Percentiles rank a stretch among this genome's conserved stretches.
These are phyloP conservation scores for Gossypium sturtianum DNA, from an alignment of 345 rosid genomes.

Conservation along the genomic window DNA sequence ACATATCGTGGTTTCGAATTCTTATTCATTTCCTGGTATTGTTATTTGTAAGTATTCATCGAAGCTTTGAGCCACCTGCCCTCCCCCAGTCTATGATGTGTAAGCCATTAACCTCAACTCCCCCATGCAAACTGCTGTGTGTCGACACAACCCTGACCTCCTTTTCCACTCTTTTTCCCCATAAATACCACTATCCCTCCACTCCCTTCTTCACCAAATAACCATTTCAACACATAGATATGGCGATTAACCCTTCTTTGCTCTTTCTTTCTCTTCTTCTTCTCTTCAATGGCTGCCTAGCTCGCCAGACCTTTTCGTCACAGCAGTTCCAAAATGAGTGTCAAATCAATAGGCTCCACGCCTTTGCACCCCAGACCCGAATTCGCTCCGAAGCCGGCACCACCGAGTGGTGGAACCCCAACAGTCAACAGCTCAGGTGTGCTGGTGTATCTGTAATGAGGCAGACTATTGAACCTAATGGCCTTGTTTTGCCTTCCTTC, in stretches of 20 bases:
- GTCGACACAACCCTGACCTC: slow-evolving; percentile 18
- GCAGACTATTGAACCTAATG: slow-evolving; percentile 34
- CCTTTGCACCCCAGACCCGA: slow-evolving; percentile 30
- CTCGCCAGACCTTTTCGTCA: neutral
- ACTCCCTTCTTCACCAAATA: neutral
- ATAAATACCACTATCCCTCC: slow-evolving; percentile 17
- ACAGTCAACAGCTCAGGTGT: slow-evolving; percentile 41
- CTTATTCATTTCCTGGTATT: neutral
- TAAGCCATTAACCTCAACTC: neutral
- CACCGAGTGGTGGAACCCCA: slow-evolving; percentile 44
- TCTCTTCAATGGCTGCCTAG: slow-evolving; percentile 29
- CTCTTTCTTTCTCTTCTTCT: slow-evolving; percentile 24
- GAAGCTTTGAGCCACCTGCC: slow-evolving; percentile 21
- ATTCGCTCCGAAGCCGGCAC: slow-evolving; percentile 36
- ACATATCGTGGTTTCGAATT: neutral
- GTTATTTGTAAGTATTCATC: neutral
- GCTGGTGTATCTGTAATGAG: slow-evolving; percentile 35
- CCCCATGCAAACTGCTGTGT: slow-evolving; percentile 45
- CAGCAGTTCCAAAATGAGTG: slow-evolving; percentile 30
- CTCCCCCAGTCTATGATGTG: neutral
- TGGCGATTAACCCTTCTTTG: slow-evolving; percentile 19
- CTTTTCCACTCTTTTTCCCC: neutral
- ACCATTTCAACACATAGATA: neutral
- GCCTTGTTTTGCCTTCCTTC: slow-evolving; percentile 43
- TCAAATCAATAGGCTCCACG: slow-evolving; percentile 30